Evolutionary conservation across 805 yeast species (phyloP), one percentile per base, ranked within the genome.

Genomic region (Ogataea minuta): DNA sequence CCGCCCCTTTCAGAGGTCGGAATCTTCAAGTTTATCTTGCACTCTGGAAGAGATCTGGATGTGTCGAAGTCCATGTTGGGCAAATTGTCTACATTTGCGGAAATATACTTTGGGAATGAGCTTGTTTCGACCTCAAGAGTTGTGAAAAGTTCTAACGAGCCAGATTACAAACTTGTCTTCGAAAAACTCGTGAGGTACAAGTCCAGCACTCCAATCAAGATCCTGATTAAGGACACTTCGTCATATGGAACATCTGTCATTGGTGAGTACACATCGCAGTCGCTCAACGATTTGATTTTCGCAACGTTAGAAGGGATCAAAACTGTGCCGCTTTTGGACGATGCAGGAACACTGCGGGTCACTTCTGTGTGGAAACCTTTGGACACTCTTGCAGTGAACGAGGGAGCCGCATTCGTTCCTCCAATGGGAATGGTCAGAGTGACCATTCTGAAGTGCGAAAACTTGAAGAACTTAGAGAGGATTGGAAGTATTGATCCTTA

Each of bases 401-500:
- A 40, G 8, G 39, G 25, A 34, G 64, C 69, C 10, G 63, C 66
- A 34, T 68, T 68, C 36, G 64, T 68, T 49, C 77, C 84, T 10
- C 79, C 91, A 27, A 67, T 85, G 45, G 95, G 91, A 49, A 79
- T 78, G 28, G 57, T 79, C 19, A 75, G 81, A 64, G 53, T 85
- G 26, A 79, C 77, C 52, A 50, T 85, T 34, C 70, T 79, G 43
- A 63, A 68, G 23, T 83, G 81, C 12, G 57, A 57, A 9, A 74
- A 76, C 28, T 62, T 80, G 50, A 66, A 71, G 49, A 67, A 79
- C 50, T 62, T 83, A 50, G 84, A 82, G 49, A 71, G 79, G 11
- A 73, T 83, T 35, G 91, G 93, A 40, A 76, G 73, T 41, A 79
- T 84, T 52, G 90, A 85, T 60, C 93, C 95, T 4, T 84, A 83